Conservation (phyloP, 2,329 filamentous ascomycete species). For the Chalaropsis ovoidea region DNA sequence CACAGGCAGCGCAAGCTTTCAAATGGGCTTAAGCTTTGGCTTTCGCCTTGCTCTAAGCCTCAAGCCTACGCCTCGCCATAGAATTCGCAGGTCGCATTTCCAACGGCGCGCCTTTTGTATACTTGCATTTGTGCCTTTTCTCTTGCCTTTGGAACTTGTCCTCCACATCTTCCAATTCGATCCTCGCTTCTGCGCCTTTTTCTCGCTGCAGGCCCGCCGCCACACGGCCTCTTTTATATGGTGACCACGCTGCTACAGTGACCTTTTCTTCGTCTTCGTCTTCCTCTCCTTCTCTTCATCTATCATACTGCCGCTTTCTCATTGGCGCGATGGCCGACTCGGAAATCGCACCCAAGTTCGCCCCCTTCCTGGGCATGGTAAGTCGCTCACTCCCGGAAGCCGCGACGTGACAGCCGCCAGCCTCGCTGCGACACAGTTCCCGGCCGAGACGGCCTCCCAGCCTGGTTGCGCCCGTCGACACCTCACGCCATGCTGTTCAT, state of each 20-base stretch:
- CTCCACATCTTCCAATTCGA: background rate
- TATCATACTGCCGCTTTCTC: background rate
- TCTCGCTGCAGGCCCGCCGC: background rate
- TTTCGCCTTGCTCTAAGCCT: conserved; percentile 3
- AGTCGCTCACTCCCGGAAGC: conserved; percentile 32
- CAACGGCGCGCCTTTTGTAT: background rate
- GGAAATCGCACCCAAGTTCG: conserved; percentile 64
- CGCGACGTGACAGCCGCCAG: background rate
- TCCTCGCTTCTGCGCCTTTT: background rate
- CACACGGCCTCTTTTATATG: conserved; percentile 2
- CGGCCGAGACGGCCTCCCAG: background rate
- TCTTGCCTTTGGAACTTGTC: background rate
- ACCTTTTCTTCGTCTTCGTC: background rate
- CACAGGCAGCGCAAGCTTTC: background rate
- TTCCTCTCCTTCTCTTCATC: background rate
- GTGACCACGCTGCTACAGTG: background rate
- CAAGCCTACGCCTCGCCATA: background rate
- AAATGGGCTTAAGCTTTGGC: background rate
- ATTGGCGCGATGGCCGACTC: conserved; percentile 42
- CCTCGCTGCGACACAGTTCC: background rate
- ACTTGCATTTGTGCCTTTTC: background rate
- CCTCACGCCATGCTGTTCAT: background rate
- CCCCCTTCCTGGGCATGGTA: conserved; percentile 83
- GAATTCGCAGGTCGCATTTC: background rate
- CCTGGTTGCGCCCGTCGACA: background rate